A percentile compares a stretch with the other conserved stretches of the same genome.
Conservation (phyloP, 495 filamentous ascomycete species). For the Lasiosphaeria miniovina region DNA sequence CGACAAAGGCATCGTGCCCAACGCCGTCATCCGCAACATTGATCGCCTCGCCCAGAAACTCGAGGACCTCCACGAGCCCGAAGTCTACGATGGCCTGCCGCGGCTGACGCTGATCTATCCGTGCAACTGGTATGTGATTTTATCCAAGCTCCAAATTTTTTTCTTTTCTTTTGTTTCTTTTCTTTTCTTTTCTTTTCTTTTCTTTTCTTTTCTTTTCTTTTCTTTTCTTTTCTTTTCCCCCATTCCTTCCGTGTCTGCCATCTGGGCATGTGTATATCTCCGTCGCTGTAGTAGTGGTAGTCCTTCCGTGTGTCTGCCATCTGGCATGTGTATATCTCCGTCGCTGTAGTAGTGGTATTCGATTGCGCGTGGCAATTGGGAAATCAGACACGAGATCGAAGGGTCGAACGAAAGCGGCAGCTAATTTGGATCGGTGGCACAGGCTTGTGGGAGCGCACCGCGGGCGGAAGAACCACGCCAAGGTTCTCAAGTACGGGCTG, state of each 20-base stretch:
- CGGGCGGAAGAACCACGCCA: slow-evolving; percentile 35
- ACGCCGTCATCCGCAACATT: slow-evolving; percentile 29
- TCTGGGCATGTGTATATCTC: too few relatives aligned
- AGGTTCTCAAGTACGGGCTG: slow-evolving; percentile 34
- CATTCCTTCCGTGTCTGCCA: too few relatives aligned
- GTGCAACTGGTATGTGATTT: slow-evolving; percentile 27
- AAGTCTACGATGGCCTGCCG: slow-evolving; percentile 36
- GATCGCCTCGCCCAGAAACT: slow-evolving; percentile 33
- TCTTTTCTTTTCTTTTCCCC: too few relatives aligned
- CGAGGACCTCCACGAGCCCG: slow-evolving; percentile 36
- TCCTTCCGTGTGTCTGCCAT: too few relatives aligned
- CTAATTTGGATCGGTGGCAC: neutral
- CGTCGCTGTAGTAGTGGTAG: too few relatives aligned
- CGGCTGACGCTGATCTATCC: slow-evolving; percentile 42
- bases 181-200: neutral
- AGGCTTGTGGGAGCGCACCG: slow-evolving; percentile 37
- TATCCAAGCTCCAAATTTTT: neutral
- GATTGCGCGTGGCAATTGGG: too few relatives aligned
- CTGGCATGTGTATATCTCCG: too few relatives aligned
- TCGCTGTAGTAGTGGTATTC: too few relatives aligned
- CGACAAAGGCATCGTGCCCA: slow-evolving; percentile 23
- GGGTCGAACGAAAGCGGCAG: neutral
- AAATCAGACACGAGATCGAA: too few relatives aligned
- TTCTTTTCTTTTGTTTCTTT: too few relatives aligned
- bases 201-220: neutral